Evolutionary conservation across 352 stramenopile species (phyloP).

Genomic region (Globisporangium emineosum): DNA sequence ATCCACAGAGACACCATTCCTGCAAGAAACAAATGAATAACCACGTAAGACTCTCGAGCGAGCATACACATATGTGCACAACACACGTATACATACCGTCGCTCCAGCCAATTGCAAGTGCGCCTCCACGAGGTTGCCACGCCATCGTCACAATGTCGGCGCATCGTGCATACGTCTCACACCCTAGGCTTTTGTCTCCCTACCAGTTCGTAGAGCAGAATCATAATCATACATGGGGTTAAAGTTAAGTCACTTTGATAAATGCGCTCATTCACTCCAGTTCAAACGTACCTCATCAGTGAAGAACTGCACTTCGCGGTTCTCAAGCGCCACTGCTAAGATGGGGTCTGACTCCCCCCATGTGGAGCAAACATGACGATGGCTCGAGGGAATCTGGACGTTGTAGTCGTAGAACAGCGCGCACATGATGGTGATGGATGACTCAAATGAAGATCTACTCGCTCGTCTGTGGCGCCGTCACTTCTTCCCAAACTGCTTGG

Average conservation of each 20-base stretch:
- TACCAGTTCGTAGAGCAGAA: slow-evolving; percentile 17
- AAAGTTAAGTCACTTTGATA: neutral
- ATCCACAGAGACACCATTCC: slow-evolving; percentile 85
- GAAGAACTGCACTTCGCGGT: slow-evolving; percentile 88
- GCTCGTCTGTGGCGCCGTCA: neutral
- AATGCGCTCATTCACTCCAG: neutral
- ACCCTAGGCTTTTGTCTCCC: slow-evolving; percentile 64
- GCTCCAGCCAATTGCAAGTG: slow-evolving; percentile 82
- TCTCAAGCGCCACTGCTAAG: slow-evolving; percentile 78
- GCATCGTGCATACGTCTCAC: slow-evolving; percentile 51
- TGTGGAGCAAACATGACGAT: slow-evolving; percentile 66
- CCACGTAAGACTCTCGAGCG: neutral
- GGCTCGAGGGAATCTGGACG: slow-evolving; percentile 56
- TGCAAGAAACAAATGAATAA: slow-evolving; percentile 14
- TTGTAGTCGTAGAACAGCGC: slow-evolving; percentile 86
- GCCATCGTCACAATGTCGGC: slow-evolving; percentile 79
- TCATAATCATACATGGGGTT: neutral
- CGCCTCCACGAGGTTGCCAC: slow-evolving; percentile 82
- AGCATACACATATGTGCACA: neutral
- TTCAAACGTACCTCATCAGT: slow-evolving; percentile 66
- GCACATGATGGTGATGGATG: slow-evolving; percentile 14
- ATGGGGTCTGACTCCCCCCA: slow-evolving; percentile 86
- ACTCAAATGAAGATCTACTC: neutral
- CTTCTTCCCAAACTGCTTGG: neutral
- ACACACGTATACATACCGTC: slow-evolving; percentile 35